Evolutionary conservation across 2,329 filamentous ascomycete species (phyloP).

Genomic region (Colletotrichum australisinense): DNA sequence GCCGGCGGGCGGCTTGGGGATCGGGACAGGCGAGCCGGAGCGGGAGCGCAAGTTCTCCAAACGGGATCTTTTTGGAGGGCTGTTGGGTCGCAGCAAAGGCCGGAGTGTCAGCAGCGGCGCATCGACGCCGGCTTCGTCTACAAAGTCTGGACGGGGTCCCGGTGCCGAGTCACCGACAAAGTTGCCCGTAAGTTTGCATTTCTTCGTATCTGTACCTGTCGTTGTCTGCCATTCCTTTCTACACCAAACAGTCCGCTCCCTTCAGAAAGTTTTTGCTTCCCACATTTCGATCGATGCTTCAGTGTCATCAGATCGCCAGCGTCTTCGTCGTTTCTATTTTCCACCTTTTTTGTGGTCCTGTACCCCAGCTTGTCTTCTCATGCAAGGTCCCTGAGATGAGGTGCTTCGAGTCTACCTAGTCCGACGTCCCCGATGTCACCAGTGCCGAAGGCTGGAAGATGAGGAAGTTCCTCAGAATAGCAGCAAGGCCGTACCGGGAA

Average conservation of each 20-base stretch:
- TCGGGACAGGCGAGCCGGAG: constrained; percentile 15
- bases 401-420: background rate
- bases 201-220: background rate
- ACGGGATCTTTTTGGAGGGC: constrained; percentile 45
- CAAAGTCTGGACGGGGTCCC: constrained; percentile 18
- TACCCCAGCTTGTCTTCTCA: background rate
- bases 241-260: background rate
- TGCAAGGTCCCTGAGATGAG: constrained; percentile 11
- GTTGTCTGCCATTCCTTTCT: background rate
- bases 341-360: constrained; percentile 11
- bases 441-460: background rate
- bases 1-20: constrained; percentile 12
- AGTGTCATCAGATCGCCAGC: background rate
- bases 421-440: background rate
- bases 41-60: constrained; percentile 42
- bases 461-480: constrained; percentile 25
- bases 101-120: constrained; percentile 16
- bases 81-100: constrained; percentile 42
- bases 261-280: background rate
- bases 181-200: constrained; percentile 20
- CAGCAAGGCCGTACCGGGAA: constrained; percentile 14
- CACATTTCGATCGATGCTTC: background rate
- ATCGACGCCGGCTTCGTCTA: constrained; percentile 12
- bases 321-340: constrained; percentile 4
- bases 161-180: constrained; percentile 32